These are phyloP conservation scores for Telfairia occidentalis DNA, from an alignment of 331 rosid species.

Conservation along the genomic window DNA sequence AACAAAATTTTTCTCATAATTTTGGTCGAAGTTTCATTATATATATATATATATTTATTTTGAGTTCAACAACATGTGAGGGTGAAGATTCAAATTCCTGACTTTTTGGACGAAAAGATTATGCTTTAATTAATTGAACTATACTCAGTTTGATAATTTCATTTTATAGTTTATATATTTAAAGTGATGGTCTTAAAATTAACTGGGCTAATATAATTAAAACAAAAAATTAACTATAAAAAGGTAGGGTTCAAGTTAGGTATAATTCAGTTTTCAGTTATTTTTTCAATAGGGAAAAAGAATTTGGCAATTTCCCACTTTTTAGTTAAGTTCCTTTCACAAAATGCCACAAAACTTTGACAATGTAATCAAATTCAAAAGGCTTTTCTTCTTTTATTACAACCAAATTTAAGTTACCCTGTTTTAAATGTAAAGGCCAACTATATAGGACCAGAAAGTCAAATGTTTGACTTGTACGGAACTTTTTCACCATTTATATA, in stretches of 20 bases:
- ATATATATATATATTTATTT: too few species aligned
- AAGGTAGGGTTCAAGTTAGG: background rate
- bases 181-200: background rate
- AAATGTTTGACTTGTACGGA: background rate
- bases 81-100: too few species aligned
- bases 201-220: background rate
- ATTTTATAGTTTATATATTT: background rate
- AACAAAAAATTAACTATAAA: background rate
- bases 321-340: background rate
- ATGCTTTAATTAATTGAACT: too few species aligned
- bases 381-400: background rate
- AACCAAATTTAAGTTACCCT: background rate
- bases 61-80: too few species aligned
- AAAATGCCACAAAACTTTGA: background rate
- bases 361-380: background rate
- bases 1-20: too few species aligned
- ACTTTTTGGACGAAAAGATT: too few species aligned
- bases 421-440: background rate
- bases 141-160: too few species aligned
- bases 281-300: background rate
- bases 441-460: background rate
- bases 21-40: too few species aligned
- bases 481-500: background rate
- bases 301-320: background rate
- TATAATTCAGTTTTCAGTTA: slow-evolving; percentile 2